A percentile compares a stretch with the other conserved stretches of the same genome.
These are phyloP conservation scores for Alloascoidea africana DNA, from an alignment of 805 yeast species.

Conservation along the genomic window DNA sequence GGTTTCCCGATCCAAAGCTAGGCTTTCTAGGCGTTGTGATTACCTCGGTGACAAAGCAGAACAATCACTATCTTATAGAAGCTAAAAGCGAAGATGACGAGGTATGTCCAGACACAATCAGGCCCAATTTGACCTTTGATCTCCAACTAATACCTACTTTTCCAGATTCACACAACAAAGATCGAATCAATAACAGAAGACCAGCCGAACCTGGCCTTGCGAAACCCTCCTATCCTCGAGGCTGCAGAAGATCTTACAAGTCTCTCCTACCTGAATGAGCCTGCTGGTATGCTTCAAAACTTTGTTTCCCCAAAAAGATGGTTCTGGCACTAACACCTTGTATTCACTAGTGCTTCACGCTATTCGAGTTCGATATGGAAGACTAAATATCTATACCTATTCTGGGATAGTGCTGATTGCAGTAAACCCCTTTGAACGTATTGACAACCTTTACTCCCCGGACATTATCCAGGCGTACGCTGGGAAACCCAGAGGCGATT, in stretches of 20 bases:
- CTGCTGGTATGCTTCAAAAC: conserved; percentile 30
- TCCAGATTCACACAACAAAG: too few relatives aligned
- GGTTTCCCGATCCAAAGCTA: background rate
- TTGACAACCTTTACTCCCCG: conserved; percentile 80
- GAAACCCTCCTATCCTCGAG: conserved; percentile 86
- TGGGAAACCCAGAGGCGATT: conserved; percentile 83
- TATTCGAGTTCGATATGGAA: conserved; percentile 76
- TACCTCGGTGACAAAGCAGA: background rate
- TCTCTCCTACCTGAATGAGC: conserved; percentile 85
- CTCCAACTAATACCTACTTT: too few relatives aligned
- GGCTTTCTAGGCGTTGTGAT: background rate
- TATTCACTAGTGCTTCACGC: conserved; percentile 63
- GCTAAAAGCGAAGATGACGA: background rate
- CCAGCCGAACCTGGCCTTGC: conserved; percentile 58
- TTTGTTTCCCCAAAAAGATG: background rate
- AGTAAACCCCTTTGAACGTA: conserved; percentile 86
- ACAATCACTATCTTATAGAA: background rate
- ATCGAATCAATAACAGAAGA: too few relatives aligned
- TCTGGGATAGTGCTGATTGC: conserved; percentile 96
- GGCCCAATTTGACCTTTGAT: too few relatives aligned
- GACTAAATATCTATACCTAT: conserved; percentile 84
- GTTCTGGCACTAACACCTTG: background rate
- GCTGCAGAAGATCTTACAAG: conserved; percentile 91
- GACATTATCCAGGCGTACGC: conserved; percentile 93
- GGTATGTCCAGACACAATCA: too few relatives aligned